Percentiles rank a stretch among this genome's conserved stretches.
phyloP scores from a whole-genome alignment of 2,329 filamentous ascomycete genomes.

The Fusarium secorum region DNA sequence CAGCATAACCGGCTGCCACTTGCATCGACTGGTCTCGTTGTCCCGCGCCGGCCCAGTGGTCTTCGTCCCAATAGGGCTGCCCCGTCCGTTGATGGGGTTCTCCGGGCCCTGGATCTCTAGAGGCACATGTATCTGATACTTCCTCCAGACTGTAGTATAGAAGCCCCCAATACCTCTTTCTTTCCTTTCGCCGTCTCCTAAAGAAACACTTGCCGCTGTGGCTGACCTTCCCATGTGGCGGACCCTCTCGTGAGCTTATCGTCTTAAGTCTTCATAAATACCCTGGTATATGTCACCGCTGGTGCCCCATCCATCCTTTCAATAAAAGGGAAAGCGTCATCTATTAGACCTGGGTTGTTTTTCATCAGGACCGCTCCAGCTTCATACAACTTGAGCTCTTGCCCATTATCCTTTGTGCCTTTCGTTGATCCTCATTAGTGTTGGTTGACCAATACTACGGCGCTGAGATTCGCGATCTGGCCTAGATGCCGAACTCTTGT shows the following conservation, averaged over 20 bases:
- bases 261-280: constrained; percentile 29
- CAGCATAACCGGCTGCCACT: constrained; percentile 18
- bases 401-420: constrained; percentile 8
- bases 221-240: constrained; percentile 33
- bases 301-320: constrained; percentile 32
- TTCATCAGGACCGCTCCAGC: constrained; percentile 22
- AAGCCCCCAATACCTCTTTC: constrained; percentile 21
- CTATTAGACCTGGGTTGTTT: constrained; percentile 24
- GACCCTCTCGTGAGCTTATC: constrained; percentile 32
- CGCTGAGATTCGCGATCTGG: constrained; percentile 17
- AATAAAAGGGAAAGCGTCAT: constrained; percentile 40
- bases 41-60: constrained; percentile 23
- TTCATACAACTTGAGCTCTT: constrained; percentile 23
- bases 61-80: constrained; percentile 37
- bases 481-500: constrained; percentile 35
- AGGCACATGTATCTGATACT: constrained; percentile 37
- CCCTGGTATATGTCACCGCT: constrained; percentile 33
- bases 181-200: constrained; percentile 31
- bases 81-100: constrained; percentile 35
- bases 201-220: constrained; percentile 29
- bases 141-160: constrained; percentile 29
- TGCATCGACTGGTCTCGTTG: constrained; percentile 26
- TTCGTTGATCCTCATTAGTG: constrained; percentile 12
- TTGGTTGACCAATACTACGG: constrained; percentile 6
- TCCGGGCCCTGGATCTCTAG: constrained; percentile 24